Evolutionary conservation across 2,329 filamentous ascomycete species (phyloP).

Genomic region (Beauveria medogensis): DNA sequence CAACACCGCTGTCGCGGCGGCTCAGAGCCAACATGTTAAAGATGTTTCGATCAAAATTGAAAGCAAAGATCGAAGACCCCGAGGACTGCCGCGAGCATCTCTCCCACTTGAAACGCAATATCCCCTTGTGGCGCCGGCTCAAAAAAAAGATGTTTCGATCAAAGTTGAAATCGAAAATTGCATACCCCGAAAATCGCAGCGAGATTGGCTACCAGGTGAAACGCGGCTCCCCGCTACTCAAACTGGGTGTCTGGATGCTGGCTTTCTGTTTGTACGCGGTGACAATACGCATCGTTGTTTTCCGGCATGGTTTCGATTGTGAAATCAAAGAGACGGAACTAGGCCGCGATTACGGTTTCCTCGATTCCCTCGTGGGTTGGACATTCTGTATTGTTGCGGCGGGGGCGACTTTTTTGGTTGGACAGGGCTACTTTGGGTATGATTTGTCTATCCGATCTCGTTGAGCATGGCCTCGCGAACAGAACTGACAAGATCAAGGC

Average conservation of each 20-base stretch:
- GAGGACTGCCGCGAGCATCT: too few relatives aligned
- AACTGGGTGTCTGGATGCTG: not conserved
- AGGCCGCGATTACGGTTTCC: not conserved
- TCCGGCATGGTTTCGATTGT: not conserved
- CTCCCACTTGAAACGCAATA: too few relatives aligned
- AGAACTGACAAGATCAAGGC: conserved; percentile 10
- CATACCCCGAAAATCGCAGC: conserved; percentile 13
- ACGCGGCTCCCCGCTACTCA: not conserved
- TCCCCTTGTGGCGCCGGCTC: not conserved
- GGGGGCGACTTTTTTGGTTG: conserved; percentile 14
- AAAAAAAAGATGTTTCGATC: conserved; percentile 12
- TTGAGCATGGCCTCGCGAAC: not conserved
- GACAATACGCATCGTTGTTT: conserved; percentile 2
- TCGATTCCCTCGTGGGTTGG: not conserved
- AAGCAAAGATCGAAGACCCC: too few relatives aligned
- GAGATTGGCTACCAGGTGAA: conserved; percentile 15
- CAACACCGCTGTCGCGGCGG: too few relatives aligned
- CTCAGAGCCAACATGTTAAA: too few relatives aligned
- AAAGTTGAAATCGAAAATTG: conserved; percentile 16
- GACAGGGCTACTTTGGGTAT: conserved; percentile 18
- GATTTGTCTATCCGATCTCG: not conserved
- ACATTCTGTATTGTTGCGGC: conserved; percentile 11
- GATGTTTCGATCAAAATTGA: too few relatives aligned
- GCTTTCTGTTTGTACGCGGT: not conserved
- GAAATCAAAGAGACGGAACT: not conserved